Base-by-base conservation (phyloP, 306 rosid genomes). In the Glycyrrhiza uralensis region DNA sequence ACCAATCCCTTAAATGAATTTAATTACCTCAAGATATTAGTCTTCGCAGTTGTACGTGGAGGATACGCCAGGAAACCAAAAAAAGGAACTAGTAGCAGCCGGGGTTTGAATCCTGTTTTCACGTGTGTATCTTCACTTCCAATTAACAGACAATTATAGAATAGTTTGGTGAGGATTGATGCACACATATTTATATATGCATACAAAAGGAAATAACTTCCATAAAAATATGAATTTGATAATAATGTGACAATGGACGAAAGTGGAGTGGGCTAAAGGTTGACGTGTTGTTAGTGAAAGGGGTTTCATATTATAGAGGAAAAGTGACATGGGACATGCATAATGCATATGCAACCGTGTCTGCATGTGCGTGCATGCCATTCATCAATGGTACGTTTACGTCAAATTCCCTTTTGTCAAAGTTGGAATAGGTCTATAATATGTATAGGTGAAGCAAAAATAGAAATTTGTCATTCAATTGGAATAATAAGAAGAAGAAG, bases 401-500 rank as follows among this genome's bases (percentile, higher is more conserved):
- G 49, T 60, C 66, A 77, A 61, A 45, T 28, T 66, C 45, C 59
- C 63, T 41, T 14, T 51, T 75, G 66, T 36, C 71, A 71, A 78
- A 46, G 62, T 67, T 66, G 78, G 72, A 55, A 50, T 35, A 76
- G 15, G 57, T 33, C 62, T 72, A 63, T 29, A n/a, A 60, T 22
- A 47, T 28, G 36, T 65, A 65, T 6, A 78, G 80, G 46, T 47
- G 32, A 11, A 74, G 35, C 45, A 64, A 74, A 82, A 41, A 18
- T 42, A 60, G 79, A 69, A 82, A 52, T 3, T 57, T 66, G n/a
- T 58, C 69, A 64, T 64, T 72, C 69, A 49, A 28, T 20, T 73
- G n/a, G 57, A 47, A 79, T 72, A 74, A 73, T 57, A 66, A 71
- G 67, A 82, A 65, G 82, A 66, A 71, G 67, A 82, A 65, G 82